Evolutionary conservation across 495 filamentous ascomycete species (phyloP), one percentile per base, ranked within the genome.

Genomic region (Thozetella sp.): DNA sequence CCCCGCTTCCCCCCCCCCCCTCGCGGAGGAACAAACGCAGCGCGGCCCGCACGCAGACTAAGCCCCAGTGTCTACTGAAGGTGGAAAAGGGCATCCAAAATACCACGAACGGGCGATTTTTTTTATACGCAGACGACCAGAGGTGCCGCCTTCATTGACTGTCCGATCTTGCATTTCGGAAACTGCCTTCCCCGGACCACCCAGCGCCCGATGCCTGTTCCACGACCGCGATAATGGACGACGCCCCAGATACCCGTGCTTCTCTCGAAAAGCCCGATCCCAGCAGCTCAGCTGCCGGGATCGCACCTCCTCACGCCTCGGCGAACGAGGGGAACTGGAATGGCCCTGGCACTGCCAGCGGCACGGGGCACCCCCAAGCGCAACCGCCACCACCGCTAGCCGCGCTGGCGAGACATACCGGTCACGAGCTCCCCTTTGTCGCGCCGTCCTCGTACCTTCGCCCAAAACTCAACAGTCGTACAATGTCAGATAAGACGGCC

Each of bases 401-500:
- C 26, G 27, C 57, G 13, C 52, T 59, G 62, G 53, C 58, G 59
- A 69, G 70, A 63, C 67, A 58, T 26, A 48, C 43, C 43, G 76
- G 80, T 76, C 81, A 81, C 76, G 81, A 83, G 80, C 76, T 77
- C 51, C 76, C 72, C 59, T 83, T 83, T 76, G 92, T 95, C 67
- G 86, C 90, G 80, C 93, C 92, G 66, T 89, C 90, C 58, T 92
- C 91, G 51, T 97, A 93, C 80, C 86, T 96, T 74, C 88, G 87
- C 67, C 90, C 89, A 57, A 81, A 83, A 71, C 73, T 80, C 66
- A 74, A 63, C 62, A 76, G 70, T 72, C 78, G 71, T 68, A 74
- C 77, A 67, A 75, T 79, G 67, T 68, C 83, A 61, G 74, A 81
- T 56, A 82, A 83, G 72, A 80, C 87, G 68, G 80, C 90, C 76